Evolutionary conservation across 768 basidiomycete species (phyloP).

Genomic region (Roridomyces roridus): DNA sequence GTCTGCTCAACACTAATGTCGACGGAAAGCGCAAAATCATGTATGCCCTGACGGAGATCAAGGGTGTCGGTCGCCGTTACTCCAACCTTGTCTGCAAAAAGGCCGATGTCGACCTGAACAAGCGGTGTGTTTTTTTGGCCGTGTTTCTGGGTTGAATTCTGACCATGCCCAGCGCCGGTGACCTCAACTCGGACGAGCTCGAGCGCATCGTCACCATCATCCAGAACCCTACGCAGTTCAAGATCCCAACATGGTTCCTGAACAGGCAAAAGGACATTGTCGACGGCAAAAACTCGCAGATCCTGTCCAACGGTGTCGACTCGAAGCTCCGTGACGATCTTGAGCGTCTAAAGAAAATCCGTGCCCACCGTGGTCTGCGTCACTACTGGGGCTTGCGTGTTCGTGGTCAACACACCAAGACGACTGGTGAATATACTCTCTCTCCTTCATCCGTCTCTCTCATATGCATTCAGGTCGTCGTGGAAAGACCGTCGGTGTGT

Average conservation of each 20-base stretch:
- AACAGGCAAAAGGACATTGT: slow-evolving; percentile 99
- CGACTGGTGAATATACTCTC: slow-evolving; percentile 72
- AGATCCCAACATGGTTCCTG: slow-evolving; percentile 99
- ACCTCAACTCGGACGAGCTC: slow-evolving; percentile 99
- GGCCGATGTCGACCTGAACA: slow-evolving; percentile 98
- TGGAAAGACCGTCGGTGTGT: slow-evolving; percentile 96
- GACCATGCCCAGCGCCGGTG: slow-evolving; percentile 78
- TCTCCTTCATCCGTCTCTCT: background rate
- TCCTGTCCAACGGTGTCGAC: slow-evolving; percentile 95
- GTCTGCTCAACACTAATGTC: slow-evolving; percentile 99
- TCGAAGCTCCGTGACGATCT: slow-evolving; percentile 98
- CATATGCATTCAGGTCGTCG: slow-evolving; percentile 70
- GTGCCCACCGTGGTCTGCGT: slow-evolving; percentile 92
- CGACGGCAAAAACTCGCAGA: slow-evolving; percentile 96
- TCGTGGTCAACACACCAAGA: slow-evolving; percentile 99
- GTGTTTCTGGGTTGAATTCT: background rate
- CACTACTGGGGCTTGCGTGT: slow-evolving; percentile 96
- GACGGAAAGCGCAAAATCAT: slow-evolving; percentile 99
- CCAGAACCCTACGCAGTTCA: slow-evolving; percentile 99
- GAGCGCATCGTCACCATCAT: slow-evolving; percentile 99
- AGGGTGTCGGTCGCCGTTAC: slow-evolving; percentile 99
- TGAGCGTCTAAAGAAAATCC: slow-evolving; percentile 98
- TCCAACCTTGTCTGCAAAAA: slow-evolving; percentile 99
- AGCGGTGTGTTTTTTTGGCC: slow-evolving; percentile 72
- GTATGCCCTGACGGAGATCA: slow-evolving; percentile 99